phyloP scores from a whole-genome alignment of 2,329 filamentous ascomycete genomes.

The Colletotrichum melonis region DNA sequence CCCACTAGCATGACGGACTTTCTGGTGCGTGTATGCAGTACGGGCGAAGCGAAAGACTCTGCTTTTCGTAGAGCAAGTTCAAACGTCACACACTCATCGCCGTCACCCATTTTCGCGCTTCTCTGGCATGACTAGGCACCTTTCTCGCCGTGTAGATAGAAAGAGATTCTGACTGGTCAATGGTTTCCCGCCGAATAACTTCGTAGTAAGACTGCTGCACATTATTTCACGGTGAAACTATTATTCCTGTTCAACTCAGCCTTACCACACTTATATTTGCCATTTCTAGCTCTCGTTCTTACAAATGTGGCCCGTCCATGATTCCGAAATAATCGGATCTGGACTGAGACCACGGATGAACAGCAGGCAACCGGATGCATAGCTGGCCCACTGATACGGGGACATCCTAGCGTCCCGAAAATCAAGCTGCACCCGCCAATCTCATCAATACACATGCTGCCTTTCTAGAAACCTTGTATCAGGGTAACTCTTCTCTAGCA shows the following conservation, averaged over 20 bases:
- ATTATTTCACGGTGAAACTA: background rate
- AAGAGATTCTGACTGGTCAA: too few species aligned
- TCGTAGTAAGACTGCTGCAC: background rate
- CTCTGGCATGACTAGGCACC: background rate
- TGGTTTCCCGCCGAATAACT: background rate
- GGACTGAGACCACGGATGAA: background rate
- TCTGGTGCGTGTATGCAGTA: too few species aligned
- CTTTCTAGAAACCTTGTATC: too few species aligned
- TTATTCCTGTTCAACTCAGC: too few species aligned
- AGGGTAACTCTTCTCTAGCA: too few species aligned
- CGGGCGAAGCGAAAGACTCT: too few species aligned
- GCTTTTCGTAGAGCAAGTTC: background rate
- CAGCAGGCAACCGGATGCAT: too few species aligned
- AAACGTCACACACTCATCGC: constrained; percentile 7
- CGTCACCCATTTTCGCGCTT: constrained; percentile 8
- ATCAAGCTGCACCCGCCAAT: background rate
- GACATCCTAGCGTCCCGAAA: background rate
- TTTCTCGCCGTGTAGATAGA: too few species aligned
- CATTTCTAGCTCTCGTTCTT: too few species aligned
- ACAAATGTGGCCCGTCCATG: background rate
- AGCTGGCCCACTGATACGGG: background rate
- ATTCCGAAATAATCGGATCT: background rate
- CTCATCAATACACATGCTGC: background rate
- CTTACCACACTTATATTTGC: too few species aligned
- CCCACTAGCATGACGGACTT: too few species aligned